Base-by-base conservation (phyloP, 1,139 yeast genomes). In the Yamadazyma blattariae region DNA sequence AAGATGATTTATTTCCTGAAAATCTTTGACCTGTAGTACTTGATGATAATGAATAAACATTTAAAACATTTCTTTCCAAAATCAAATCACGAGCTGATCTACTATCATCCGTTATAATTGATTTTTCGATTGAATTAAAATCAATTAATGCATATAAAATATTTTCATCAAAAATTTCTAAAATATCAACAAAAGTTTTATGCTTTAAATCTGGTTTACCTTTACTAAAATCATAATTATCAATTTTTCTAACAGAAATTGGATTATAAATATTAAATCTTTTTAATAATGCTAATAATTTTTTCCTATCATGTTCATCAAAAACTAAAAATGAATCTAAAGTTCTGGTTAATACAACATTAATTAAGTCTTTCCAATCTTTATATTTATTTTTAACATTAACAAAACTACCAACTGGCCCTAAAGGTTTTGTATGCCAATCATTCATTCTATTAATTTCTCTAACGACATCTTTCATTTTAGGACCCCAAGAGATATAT, bases 341-440 rank as follows among this genome's bases (percentile, higher is more conserved):
- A 0, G 77, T 58, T 12, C 65, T 60, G 3, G 68, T 66, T 12
- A 67, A 54, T 1, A 66, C 52, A 0, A 75, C 56, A 47, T 87
- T 94, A 11, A 92, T 55, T 4, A 85, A 55, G 14, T 71, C 71
- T 7, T 73, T 62, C 90, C 90, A 90, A 27, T 68, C 57, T n/a
- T 67, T 61, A 45, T 61, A 75, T 14, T 71, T 77, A 2, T 60
- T 54, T 45, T 78, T 84, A 12, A 92, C 64, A 8, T 74, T 67
- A 3, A 89, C 67, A 40, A 64, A 64, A 7, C 68, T 49, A 0
- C 97, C 97, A 1, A 90, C 41, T 0, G 99, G 99, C 0, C 98
- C 98, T n/a, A 85, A 56, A 0, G 95, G 95, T 16, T 48, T 51
- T 2, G 54, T 45, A 15, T 64, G 67, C 70, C 74, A 85, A 62